phyloP scores from a whole-genome alignment of 257 asterid genomes.

The Ajuga chamaepitys region DNA sequence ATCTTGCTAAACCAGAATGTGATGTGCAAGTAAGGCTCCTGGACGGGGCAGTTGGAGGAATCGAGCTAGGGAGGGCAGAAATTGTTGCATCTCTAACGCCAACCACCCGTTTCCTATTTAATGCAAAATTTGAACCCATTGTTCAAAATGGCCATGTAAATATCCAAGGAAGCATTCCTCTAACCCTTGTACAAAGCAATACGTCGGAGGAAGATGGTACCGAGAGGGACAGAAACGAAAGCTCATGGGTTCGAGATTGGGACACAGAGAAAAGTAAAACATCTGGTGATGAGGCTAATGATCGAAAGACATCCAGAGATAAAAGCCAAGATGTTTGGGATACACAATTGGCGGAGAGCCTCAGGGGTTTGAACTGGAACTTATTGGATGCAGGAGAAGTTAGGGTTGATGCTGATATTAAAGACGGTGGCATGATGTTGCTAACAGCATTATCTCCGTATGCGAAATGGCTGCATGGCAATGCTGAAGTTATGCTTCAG shows the following conservation, averaged over 20 bases:
- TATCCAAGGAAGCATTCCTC: constrained; percentile 92
- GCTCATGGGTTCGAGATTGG: constrained; percentile 71
- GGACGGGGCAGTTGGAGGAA: constrained; percentile 95
- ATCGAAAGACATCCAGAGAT: constrained; percentile 67
- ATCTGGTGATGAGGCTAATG: constrained; percentile 57
- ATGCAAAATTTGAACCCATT: constrained; percentile 89
- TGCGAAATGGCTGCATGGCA: constrained; percentile 98
- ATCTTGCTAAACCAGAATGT: constrained; percentile 91
- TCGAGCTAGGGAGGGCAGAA: constrained; percentile 96
- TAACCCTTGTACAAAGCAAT: constrained; percentile 62
- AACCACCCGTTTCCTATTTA: constrained; percentile 77
- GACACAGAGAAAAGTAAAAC: constrained; percentile 54
- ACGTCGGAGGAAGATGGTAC: constrained; percentile 54
- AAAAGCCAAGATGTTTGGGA: constrained; percentile 89
- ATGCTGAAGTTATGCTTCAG: constrained; percentile 97
- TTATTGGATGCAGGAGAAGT: constrained; percentile 93
- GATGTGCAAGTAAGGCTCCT: constrained; percentile 97
- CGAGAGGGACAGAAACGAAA: constrained; percentile 65
- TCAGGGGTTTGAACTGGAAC: constrained; percentile 93
- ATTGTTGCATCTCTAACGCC: constrained; percentile 96
- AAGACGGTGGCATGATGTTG: constrained; percentile 98
- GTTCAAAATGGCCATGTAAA: constrained; percentile 89
- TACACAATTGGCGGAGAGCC: constrained; percentile 81
- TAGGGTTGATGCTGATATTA: constrained; percentile 92
- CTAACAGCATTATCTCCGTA: constrained; percentile 93